Evolutionary conservation across 805 yeast species (phyloP).

Genomic region (Ogataea polymorpha): DNA sequence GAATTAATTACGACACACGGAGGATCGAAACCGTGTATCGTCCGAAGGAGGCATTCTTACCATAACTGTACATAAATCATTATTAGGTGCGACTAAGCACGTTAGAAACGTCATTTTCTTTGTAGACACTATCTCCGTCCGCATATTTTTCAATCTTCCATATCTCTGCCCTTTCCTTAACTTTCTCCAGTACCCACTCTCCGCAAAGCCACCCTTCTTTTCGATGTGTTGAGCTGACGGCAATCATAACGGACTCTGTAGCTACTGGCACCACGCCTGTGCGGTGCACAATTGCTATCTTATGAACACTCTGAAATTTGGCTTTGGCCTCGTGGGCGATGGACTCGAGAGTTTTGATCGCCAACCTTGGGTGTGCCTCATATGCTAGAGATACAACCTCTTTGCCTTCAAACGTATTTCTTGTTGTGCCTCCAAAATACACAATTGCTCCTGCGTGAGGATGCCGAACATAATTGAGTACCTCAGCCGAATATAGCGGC

Average conservation of each 20-base stretch:
- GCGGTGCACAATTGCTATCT: constrained; percentile 42
- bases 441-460: constrained; percentile 48
- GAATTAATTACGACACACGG: constrained; percentile 59
- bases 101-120: constrained; percentile 36
- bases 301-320: constrained; percentile 33
- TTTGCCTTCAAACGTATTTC: constrained; percentile 42
- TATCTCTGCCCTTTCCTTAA: constrained; percentile 44
- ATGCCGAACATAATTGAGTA: constrained; percentile 39
- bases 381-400: constrained; percentile 40
- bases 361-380: constrained; percentile 44
- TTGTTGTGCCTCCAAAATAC: constrained; percentile 48
- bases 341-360: constrained; percentile 34
- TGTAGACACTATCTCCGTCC: constrained; percentile 44
- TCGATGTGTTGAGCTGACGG: constrained; percentile 44
- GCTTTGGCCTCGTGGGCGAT: constrained; percentile 36
- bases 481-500: constrained; percentile 18
- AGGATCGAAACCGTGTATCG: constrained; percentile 53
- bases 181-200: constrained; percentile 41
- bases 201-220: constrained; percentile 47
- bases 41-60: constrained; percentile 47
- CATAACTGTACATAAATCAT: constrained; percentile 10
- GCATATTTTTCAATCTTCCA: constrained; percentile 48
- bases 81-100: constrained; percentile 10
- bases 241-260: constrained; percentile 45
- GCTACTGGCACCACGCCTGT: constrained; percentile 46